These are phyloP conservation scores for Diaporthe eres DNA, from an alignment of 2,329 filamentous ascomycete species.

Conservation along the genomic window DNA sequence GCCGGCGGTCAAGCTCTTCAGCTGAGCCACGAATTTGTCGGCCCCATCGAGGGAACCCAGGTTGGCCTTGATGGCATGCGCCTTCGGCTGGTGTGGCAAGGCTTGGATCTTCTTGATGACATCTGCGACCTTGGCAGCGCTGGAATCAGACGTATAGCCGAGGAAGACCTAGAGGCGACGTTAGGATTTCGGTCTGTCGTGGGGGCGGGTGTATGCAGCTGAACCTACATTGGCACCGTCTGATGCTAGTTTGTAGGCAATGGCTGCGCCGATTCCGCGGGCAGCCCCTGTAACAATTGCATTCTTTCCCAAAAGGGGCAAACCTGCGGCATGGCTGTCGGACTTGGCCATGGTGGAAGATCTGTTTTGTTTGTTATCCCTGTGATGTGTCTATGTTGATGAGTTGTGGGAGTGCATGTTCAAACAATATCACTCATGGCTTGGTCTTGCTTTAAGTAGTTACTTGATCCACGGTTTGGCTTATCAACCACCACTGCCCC, in stretches of 20 bases:
- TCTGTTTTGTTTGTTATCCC: not conserved
- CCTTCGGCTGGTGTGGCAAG: constrained; percentile 52
- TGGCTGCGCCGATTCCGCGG: constrained; percentile 55
- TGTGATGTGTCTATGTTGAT: not conserved
- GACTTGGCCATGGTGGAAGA: not conserved
- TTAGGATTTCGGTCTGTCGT: not conserved
- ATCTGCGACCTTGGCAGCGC: constrained; percentile 72
- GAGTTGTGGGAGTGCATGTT: not conserved
- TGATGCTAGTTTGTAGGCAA: constrained; percentile 51
- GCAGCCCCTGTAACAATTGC: constrained; percentile 59
- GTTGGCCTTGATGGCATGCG: constrained; percentile 44
- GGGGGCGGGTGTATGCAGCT: not conserved
- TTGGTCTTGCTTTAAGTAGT: not conserved
- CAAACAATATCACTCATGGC: not conserved
- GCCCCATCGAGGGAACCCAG: constrained; percentile 46
- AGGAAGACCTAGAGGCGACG: constrained; percentile 57
- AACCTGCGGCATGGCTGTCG: not conserved
- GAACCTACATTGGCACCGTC: constrained; percentile 47
- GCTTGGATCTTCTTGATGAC: constrained; percentile 71
- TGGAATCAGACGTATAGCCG: constrained; percentile 74
- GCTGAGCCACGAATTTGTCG: constrained; percentile 42
- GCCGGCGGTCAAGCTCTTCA: constrained; percentile 42
- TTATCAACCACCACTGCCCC: not conserved
- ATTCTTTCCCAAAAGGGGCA: constrained; percentile 49
- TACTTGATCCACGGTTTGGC: not conserved